phyloP scores from a whole-genome alignment of 768 basidiomycete species.

The Suillus subalutaceus region DNA sequence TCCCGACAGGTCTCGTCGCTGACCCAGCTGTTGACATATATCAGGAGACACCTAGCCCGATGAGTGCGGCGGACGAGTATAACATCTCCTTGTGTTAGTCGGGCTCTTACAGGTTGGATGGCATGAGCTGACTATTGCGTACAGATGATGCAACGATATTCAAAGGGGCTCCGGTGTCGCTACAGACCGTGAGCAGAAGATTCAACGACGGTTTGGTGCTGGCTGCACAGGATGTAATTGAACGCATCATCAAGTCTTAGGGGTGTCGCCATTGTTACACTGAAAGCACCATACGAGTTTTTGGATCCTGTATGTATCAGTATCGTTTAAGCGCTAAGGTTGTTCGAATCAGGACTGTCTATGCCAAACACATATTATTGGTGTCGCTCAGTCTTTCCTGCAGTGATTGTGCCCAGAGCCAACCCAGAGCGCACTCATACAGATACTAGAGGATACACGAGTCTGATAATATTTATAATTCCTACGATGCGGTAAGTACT shows the following conservation, averaged over 20 bases:
- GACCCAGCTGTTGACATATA: slow-evolving; percentile 29
- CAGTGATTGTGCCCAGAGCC: neutral
- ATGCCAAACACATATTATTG: neutral
- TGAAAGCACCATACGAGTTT: neutral
- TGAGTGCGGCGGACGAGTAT: slow-evolving; percentile 25
- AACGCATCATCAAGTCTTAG: slow-evolving; percentile 27
- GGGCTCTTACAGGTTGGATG: neutral
- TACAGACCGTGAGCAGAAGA: slow-evolving; percentile 28
- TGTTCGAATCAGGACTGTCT: neutral
- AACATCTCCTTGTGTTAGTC: slow-evolving; percentile 24
- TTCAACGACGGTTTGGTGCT: slow-evolving; percentile 32
- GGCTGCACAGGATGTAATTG: slow-evolving; percentile 27
- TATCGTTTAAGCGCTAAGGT: neutral
- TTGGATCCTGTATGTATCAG: neutral
- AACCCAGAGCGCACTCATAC: neutral
- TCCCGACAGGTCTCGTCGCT: slow-evolving; percentile 43
- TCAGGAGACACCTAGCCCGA: slow-evolving; percentile 11
- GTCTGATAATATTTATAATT: neutral
- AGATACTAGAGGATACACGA: neutral
- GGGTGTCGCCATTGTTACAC: slow-evolving; percentile 13
- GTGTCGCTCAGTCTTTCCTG: neutral
- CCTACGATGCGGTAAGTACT: neutral
- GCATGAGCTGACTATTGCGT: slow-evolving; percentile 11
- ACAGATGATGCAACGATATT: slow-evolving; percentile 26
- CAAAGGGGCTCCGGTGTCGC: slow-evolving; percentile 20